Evolutionary conservation across 2,329 filamentous ascomycete species (phyloP).

Genomic region (Teratosphaeria nubilosa): DNA sequence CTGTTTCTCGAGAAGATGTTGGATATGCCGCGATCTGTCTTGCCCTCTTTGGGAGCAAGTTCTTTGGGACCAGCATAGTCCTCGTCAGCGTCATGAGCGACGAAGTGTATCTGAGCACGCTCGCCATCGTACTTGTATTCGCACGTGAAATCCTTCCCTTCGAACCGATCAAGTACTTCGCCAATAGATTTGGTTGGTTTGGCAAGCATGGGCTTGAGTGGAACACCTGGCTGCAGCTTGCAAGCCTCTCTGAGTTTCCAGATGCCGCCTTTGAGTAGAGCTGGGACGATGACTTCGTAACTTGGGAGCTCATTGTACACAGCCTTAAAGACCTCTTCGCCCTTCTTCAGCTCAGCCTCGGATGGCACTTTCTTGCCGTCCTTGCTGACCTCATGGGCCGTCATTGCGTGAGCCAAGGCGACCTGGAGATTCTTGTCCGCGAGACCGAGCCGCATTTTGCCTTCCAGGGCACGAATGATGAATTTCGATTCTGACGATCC

Average conservation of each 20-base stretch:
- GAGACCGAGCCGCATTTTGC: conserved; percentile 81
- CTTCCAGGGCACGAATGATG: conserved; percentile 84
- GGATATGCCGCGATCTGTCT: conserved; percentile 62
- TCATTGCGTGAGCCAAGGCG: conserved; percentile 77
- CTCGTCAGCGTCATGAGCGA: conserved; percentile 66
- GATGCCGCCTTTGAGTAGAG: conserved; percentile 78
- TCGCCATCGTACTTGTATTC: conserved; percentile 99
- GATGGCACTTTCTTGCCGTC: conserved; percentile 59
- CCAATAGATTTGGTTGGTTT: conserved; percentile 98
- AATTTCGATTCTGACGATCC: conserved; percentile 92
- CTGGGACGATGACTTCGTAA: conserved; percentile 89
- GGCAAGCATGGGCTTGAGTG: conserved; percentile 95
- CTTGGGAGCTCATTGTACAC: conserved; percentile 84
- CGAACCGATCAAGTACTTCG: conserved; percentile 92
- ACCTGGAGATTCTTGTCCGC: conserved; percentile 89
- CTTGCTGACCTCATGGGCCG: conserved; percentile 67
- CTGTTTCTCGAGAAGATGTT: conserved; percentile 97
- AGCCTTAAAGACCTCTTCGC: conserved; percentile 75
- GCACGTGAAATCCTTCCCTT: conserved; percentile 90
- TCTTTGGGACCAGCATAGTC: conserved; percentile 52
- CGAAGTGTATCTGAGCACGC: conserved; percentile 95
- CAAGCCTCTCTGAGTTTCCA: conserved; percentile 72
- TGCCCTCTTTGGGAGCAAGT: conserved; percentile 48
- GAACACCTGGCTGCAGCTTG: conserved; percentile 86
- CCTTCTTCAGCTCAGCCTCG: conserved; percentile 67